A percentile compares a stretch with the other conserved stretches of the same genome.
These are phyloP conservation scores for Rhodamnia rubescens DNA, from an alignment of 345 rosid species.

Conservation along the genomic window DNA sequence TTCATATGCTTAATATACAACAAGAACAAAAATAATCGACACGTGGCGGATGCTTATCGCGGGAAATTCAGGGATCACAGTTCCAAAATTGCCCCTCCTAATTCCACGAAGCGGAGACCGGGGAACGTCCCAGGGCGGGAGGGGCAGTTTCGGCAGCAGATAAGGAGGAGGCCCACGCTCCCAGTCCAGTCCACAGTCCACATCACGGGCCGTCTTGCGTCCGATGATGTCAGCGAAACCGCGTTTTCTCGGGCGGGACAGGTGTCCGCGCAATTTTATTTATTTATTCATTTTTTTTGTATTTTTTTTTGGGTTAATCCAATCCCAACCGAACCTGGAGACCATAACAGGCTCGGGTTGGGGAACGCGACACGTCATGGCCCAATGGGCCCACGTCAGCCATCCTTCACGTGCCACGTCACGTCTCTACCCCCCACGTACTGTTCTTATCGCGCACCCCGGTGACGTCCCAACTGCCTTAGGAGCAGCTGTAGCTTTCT, in stretches of 20 bases:
- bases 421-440: neutral
- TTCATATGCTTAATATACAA: no score
- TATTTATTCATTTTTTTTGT: no score
- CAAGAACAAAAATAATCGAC: no score
- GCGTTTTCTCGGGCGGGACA: neutral
- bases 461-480: no score
- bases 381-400: neutral
- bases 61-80: neutral
- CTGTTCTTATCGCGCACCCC: neutral
- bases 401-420: neutral
- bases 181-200: neutral
- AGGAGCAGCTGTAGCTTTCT: no score
- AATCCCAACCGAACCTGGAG: neutral
- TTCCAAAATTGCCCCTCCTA: neutral
- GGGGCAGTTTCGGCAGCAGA: constrained; percentile 18
- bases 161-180: neutral
- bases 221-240: neutral
- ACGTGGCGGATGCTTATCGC: neutral
- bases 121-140: neutral
- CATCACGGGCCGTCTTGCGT: neutral
- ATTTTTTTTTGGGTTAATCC: neutral
- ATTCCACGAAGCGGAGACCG: neutral
- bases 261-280: neutral
- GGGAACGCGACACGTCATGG: neutral
- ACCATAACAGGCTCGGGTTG: neutral